A percentile compares a stretch with the other conserved stretches of the same genome.
Evolutionary conservation across 129 eudicot species (phyloP).

Genomic region (Mikania micrantha): DNA sequence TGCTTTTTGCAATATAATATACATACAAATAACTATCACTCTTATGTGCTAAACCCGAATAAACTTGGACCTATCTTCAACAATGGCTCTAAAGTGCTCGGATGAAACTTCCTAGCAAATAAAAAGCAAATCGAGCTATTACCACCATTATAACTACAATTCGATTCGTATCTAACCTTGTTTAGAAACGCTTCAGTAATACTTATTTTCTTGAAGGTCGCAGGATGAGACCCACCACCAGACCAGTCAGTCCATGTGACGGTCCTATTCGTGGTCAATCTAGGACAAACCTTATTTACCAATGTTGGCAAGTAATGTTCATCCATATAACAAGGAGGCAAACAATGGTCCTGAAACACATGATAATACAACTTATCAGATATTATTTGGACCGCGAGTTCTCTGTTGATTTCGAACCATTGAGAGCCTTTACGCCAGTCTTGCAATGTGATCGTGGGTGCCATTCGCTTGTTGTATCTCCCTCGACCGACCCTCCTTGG

Average conservation of each 20-base stretch:
- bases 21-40: neutral
- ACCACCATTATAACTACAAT: constrained; percentile 47
- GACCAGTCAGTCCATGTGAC: constrained; percentile 96
- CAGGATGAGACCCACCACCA: constrained; percentile 70
- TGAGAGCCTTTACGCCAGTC: constrained; percentile 96
- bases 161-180: constrained; percentile 30
- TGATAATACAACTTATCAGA: constrained; percentile 55
- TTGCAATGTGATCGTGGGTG: constrained; percentile 48
- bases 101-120: constrained; percentile 94
- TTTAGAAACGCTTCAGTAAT: constrained; percentile 42
- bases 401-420: constrained; percentile 76
- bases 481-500: constrained; percentile 78
- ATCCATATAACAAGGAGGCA: constrained; percentile 96
- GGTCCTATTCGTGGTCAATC: constrained; percentile 46
- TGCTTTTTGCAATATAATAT: too few species aligned
- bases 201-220: constrained; percentile 35
- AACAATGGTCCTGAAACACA: constrained; percentile 46
- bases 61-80: constrained; percentile 42
- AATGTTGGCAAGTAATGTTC: constrained; percentile 86
- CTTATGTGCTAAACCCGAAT: constrained; percentile 37
- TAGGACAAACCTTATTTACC: constrained; percentile 51
- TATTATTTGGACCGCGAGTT: constrained; percentile 51
- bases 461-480: constrained; percentile 77
- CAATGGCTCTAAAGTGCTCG: constrained; percentile 63
- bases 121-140: constrained; percentile 50